phyloP scores from a whole-genome alignment of 2,329 filamentous ascomycete species.

The Penicillium carneum region DNA sequence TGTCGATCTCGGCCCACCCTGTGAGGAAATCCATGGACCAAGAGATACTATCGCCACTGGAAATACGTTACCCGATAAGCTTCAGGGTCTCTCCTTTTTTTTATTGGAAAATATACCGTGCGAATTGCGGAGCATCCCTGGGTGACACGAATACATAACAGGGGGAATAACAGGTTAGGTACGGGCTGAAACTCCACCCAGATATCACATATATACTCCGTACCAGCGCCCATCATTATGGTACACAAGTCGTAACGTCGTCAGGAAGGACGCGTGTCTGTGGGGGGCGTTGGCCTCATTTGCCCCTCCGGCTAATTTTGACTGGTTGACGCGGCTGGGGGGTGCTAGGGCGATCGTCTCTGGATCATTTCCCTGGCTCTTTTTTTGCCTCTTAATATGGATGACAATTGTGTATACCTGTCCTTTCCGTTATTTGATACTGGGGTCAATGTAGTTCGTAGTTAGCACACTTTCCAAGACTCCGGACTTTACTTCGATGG shows the following conservation, averaged over 20 bases:
- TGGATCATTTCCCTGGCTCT: slow-evolving; percentile 30
- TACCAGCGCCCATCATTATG: slow-evolving; percentile 1
- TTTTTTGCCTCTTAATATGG: neutral
- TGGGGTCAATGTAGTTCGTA: neutral
- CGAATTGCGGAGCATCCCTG: neutral
- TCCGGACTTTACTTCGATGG: neutral
- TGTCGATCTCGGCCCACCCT: slow-evolving; percentile 34
- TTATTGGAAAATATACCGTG: neutral
- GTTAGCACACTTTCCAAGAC: neutral
- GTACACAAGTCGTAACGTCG: neutral
- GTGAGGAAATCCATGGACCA: slow-evolving; percentile 20
- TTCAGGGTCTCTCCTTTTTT: slow-evolving; percentile 21
- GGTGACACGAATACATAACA: too few species aligned
- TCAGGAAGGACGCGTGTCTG: slow-evolving; percentile 34
- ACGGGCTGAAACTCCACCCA: neutral
- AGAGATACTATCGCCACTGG: slow-evolving; percentile 23
- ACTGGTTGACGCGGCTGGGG: slow-evolving; percentile 30
- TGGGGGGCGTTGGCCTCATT: slow-evolving; percentile 26
- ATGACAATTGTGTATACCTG: slow-evolving; percentile 9
- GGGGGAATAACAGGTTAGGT: neutral
- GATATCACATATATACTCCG: neutral
- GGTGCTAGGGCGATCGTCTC: slow-evolving; percentile 30
- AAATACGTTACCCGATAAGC: slow-evolving; percentile 23
- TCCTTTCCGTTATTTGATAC: slow-evolving; percentile 9
- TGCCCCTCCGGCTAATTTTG: slow-evolving; percentile 21